These are phyloP conservation scores for Berkeleyomyces rouxiae DNA, from an alignment of 2,329 filamentous ascomycete genomes.

Conservation along the genomic window DNA sequence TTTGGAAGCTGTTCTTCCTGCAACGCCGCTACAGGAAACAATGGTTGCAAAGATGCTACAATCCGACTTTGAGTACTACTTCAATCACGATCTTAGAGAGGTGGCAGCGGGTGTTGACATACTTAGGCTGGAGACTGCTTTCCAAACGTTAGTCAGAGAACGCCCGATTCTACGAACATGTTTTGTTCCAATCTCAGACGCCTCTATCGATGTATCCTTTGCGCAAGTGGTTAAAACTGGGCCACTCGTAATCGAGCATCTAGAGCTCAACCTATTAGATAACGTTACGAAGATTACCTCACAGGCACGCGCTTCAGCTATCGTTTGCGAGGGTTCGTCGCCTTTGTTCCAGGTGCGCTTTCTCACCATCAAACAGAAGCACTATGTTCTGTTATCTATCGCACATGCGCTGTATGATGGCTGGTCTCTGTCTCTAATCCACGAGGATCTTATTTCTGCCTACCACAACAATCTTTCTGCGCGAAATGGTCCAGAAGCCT, in stretches of 20 bases:
- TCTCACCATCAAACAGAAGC: conserved; percentile 19
- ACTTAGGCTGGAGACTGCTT: conserved; percentile 40
- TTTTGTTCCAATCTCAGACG: conserved; percentile 51
- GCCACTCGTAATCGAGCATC: neutral
- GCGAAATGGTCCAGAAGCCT: conserved; percentile 27
- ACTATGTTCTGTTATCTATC: conserved; percentile 49
- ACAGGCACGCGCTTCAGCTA: conserved; percentile 24
- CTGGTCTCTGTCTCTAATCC: conserved; percentile 61
- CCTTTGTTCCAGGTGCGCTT: conserved; percentile 35
- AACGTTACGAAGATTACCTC: conserved; percentile 20
- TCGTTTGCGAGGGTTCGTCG: conserved; percentile 20
- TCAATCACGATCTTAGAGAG: conserved; percentile 65
- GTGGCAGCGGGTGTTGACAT: conserved; percentile 39
- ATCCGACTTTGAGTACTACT: conserved; percentile 61
- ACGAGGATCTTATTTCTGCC: conserved; percentile 49
- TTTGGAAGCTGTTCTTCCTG: conserved; percentile 48
- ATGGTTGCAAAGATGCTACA: conserved; percentile 70
- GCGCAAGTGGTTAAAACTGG: conserved; percentile 30
- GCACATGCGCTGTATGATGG: conserved; percentile 84
- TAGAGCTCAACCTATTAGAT: neutral
- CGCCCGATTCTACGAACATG: conserved; percentile 61
- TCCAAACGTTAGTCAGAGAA: conserved; percentile 38
- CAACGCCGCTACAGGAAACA: conserved; percentile 71
- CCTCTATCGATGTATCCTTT: conserved; percentile 33
- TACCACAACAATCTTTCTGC: conserved; percentile 31